Percentiles rank a stretch among this genome's conserved stretches.
Conservation (phyloP, 2,329 filamentous ascomycete species). For the Cladophialophora yegresii region DNA sequence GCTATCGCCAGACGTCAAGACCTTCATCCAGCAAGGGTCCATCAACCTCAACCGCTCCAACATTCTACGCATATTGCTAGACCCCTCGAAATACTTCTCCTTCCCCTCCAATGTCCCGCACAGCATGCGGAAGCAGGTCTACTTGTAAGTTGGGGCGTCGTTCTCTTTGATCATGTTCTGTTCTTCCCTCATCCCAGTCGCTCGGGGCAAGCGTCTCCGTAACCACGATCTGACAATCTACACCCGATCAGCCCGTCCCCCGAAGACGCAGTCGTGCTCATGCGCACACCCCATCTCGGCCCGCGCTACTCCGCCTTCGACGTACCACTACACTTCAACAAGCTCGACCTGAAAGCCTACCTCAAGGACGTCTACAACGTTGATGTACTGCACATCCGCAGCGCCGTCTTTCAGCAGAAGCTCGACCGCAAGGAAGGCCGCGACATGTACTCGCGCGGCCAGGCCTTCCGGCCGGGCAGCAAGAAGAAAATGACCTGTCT, state of each 20-base stretch:
- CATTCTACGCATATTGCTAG: constrained; percentile 22
- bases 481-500: constrained; percentile 95
- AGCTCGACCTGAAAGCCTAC: constrained; percentile 95
- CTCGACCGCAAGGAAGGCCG: constrained; percentile 50
- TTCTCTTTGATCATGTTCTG: not conserved
- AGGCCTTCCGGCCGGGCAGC: constrained; percentile 68
- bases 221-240: not conserved
- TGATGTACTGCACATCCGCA: constrained; percentile 70
- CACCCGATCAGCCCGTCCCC: constrained; percentile 49
- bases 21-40: constrained; percentile 22
- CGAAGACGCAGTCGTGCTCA: constrained; percentile 75
- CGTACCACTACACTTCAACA: constrained; percentile 89
- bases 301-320: constrained; percentile 85
- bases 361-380: constrained; percentile 83
- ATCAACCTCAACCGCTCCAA: constrained; percentile 13
- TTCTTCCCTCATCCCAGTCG: not conserved
- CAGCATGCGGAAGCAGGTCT: constrained; percentile 47
- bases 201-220: too few relatives aligned
- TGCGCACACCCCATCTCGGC: constrained; percentile 70
- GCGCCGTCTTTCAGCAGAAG: constrained; percentile 72
- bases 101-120: constrained; percentile 37
- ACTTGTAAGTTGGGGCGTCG: constrained; percentile 45
- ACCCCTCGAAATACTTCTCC: constrained; percentile 32
- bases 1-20: constrained; percentile 27
- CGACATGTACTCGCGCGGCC: constrained; percentile 49